A percentile compares a stretch with the other conserved stretches of the same genome.
Evolutionary conservation across 225 moss, liverwort and hornwort genomes (phyloP).

Genomic region (Straminergon stramineum): DNA sequence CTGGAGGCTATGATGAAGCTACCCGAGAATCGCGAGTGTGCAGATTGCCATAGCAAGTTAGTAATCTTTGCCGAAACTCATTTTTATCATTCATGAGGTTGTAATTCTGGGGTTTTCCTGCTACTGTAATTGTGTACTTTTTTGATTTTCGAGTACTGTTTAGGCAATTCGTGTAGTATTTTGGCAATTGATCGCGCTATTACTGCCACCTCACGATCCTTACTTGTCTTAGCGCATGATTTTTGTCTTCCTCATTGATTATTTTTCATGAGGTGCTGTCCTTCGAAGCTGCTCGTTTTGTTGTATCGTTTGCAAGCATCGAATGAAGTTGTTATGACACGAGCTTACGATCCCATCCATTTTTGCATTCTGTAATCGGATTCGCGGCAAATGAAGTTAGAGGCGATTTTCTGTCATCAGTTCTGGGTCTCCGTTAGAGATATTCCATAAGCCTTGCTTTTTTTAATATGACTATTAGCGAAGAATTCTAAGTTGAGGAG

Average conservation of each 20-base stretch:
- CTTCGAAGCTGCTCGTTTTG: not conserved
- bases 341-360: not conserved
- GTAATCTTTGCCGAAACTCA: not conserved
- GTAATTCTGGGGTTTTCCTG: not conserved
- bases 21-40: conserved; percentile 94
- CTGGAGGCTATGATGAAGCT: conserved; percentile 90
- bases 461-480: not conserved
- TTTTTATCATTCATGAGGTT: not conserved
- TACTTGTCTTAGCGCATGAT: not conserved
- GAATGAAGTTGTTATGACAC: not conserved
- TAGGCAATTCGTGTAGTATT: not conserved
- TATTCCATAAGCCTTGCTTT: not conserved
- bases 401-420: not conserved
- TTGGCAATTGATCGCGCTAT: not conserved
- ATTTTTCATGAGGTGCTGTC: not conserved
- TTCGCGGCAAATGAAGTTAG: not conserved
- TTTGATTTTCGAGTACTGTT: not conserved
- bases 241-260: not conserved
- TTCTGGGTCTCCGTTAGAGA: not conserved
- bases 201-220: not conserved
- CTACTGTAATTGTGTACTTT: not conserved
- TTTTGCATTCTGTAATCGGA: not conserved
- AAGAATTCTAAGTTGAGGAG: not conserved
- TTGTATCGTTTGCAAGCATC: not conserved
- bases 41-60: conserved; percentile 94